Conservation (phyloP, 1,284 basidiomycete species). For the Cutaneotrichosporon sp. region DNA sequence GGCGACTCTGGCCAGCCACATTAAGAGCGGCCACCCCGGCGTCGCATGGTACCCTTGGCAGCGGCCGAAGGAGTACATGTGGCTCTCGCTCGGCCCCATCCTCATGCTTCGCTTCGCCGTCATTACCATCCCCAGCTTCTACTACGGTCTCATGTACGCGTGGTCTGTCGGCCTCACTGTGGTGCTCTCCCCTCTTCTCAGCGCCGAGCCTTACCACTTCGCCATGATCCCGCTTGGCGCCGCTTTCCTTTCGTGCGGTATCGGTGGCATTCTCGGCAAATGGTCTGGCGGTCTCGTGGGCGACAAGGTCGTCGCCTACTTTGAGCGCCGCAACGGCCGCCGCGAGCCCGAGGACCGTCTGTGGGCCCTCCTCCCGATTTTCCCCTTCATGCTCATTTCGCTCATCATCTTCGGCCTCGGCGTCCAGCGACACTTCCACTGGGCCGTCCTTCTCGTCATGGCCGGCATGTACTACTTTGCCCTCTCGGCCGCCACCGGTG, state of each 20-base stretch:
- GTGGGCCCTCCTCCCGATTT: conserved; percentile 27
- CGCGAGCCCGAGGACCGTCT: conserved; percentile 46
- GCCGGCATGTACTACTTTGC: conserved; percentile 40
- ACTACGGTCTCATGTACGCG: conserved; percentile 44
- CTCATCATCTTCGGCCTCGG: conserved; percentile 35
- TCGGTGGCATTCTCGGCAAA: conserved; percentile 42
- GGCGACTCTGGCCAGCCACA: background rate
- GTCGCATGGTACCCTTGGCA: conserved; percentile 41
- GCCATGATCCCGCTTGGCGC: conserved; percentile 32
- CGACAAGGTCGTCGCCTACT: conserved; percentile 34
- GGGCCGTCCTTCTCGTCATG: conserved; percentile 41
- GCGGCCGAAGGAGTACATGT: conserved; percentile 32
- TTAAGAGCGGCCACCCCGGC: conserved; percentile 18
- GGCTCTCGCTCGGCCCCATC: conserved; percentile 31
- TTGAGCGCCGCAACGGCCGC: conserved; percentile 28
- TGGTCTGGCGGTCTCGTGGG: conserved; percentile 38
- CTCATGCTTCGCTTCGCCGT: conserved; percentile 21
- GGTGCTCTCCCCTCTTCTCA: conserved; percentile 36
- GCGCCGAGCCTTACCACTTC: conserved; percentile 37
- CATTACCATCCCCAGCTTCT: conserved; percentile 34
- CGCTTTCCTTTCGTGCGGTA: conserved; percentile 39
- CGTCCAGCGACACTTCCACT: conserved; percentile 31
- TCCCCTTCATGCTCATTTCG: conserved; percentile 33
- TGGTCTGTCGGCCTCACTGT: conserved; percentile 40
- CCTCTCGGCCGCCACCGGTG: conserved; percentile 25